Evolutionary conservation across 257 asterid genomes (phyloP).

Genomic region (Ophiorrhiza pumila): DNA sequence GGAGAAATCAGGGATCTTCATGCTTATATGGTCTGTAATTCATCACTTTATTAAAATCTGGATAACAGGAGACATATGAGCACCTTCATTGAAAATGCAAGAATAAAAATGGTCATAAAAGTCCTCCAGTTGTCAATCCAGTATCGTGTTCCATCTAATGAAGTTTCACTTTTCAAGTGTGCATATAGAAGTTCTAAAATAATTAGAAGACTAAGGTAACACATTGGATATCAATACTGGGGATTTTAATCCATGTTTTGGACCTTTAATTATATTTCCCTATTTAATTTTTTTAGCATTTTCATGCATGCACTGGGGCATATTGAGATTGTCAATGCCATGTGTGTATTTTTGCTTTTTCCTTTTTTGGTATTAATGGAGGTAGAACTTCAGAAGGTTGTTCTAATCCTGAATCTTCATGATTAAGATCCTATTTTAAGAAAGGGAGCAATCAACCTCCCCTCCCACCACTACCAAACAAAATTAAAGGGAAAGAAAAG

Average conservation of each 20-base stretch:
- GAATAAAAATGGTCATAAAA: not conserved
- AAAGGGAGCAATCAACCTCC: not conserved
- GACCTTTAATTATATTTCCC: not conserved
- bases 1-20: not conserved
- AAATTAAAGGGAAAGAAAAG: not conserved
- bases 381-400: too few species aligned
- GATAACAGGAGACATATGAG: not conserved
- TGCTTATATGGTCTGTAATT: not conserved
- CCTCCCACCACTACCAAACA: not conserved
- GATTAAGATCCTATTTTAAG: not conserved
- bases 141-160: not conserved
- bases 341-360: too few species aligned
- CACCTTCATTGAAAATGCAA: not conserved
- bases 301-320: not conserved
- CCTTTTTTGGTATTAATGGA: too few species aligned
- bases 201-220: too few species aligned
- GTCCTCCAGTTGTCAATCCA: not conserved
- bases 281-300: not conserved
- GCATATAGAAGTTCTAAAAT: not conserved
- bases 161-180: not conserved
- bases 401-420: not conserved
- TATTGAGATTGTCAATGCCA: not conserved
- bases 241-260: too few species aligned
- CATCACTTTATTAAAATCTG: not conserved
- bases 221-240: too few species aligned